A percentile compares a stretch with the other conserved stretches of the same genome.
Evolutionary conservation across 2,329 filamentous ascomycete species (phyloP).

Genomic region (Ceratocystis destructans): DNA sequence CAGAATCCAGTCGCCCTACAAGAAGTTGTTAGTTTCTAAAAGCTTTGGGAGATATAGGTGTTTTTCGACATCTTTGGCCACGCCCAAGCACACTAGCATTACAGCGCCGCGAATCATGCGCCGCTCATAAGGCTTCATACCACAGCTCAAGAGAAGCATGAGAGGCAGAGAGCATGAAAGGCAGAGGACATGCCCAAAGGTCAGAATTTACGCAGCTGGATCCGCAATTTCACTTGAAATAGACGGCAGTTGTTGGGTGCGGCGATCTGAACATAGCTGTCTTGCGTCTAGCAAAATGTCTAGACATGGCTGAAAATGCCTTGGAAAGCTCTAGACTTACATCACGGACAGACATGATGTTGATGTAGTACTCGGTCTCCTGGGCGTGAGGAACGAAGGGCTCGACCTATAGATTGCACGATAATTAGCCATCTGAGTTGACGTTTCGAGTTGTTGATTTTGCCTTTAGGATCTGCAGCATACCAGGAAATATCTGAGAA

Average conservation of each 20-base stretch:
- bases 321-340: constrained; percentile 45
- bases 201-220: neutral
- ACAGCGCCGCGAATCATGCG: neutral
- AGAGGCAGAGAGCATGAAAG: neutral
- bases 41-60: neutral
- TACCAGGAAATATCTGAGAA: constrained; percentile 80
- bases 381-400: constrained; percentile 93
- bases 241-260: neutral
- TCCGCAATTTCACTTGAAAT: neutral
- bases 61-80: neutral
- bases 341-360: constrained; percentile 99
- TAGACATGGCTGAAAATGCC: neutral
- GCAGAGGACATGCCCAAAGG: neutral
- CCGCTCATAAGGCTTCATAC: neutral
- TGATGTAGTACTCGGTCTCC: constrained; percentile 98
- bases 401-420: constrained; percentile 42
- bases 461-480: neutral
- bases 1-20: constrained; percentile 95
- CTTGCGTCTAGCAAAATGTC: neutral
- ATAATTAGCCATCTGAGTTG: neutral
- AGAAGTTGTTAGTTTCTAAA: constrained; percentile 25
- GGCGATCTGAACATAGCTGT: too few relatives aligned
- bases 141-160: neutral
- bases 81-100: neutral
- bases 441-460: neutral